Evolutionary conservation across 352 stramenopile species (phyloP), one percentile per base, ranked within the genome.

Genomic region (Globisporangium canariense): DNA sequence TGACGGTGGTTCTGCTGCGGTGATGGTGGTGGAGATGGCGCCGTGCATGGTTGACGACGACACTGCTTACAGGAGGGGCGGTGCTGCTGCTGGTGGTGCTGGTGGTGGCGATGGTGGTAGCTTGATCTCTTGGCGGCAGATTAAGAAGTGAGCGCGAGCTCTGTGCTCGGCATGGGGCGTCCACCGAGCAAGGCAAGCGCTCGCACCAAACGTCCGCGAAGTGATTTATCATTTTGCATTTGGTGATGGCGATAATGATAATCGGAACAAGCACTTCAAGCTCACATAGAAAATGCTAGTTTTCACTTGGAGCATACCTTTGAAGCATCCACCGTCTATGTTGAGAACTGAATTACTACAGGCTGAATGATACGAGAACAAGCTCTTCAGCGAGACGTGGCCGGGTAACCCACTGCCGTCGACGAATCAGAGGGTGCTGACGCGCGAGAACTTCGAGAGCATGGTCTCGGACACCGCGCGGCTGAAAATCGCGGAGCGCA

Each of bases 371-470:
- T 28, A 28, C 22, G 81, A 89, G 63, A 90, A 88, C 68, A 89
- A 89, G 61, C 69, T 89, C 43, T 88, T 83, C 60, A 74, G 81
- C 45, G 81, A 90, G 40, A 79, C 77, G n/a, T 90, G 81, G 81
- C 79, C 79, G 4, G 72, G 81, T 18, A 88, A 86, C 28, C 81
- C 79, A 22, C 58, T 90, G 63, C 81, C 81, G 34, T 79, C 80
- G 43, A 58, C 71, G 49, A 91, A 91, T 66, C 82, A 74, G 36
- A 81, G 84, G 75, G 70, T 83, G 68, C 60, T 91, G 52, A 62
- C 79, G 41, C 71, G 77, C 58, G 79, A 91, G 65, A 89, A 89
- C 47, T 64, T 89, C 47, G 79, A 89, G 66, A 89, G 83, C 66
- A 90, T 90, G 77, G 81, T 87, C 43, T 76, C 79, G 28, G 82